phyloP scores from a whole-genome alignment of 1,284 basidiomycete genomes.

The Ceratobasidium sp. region DNA sequence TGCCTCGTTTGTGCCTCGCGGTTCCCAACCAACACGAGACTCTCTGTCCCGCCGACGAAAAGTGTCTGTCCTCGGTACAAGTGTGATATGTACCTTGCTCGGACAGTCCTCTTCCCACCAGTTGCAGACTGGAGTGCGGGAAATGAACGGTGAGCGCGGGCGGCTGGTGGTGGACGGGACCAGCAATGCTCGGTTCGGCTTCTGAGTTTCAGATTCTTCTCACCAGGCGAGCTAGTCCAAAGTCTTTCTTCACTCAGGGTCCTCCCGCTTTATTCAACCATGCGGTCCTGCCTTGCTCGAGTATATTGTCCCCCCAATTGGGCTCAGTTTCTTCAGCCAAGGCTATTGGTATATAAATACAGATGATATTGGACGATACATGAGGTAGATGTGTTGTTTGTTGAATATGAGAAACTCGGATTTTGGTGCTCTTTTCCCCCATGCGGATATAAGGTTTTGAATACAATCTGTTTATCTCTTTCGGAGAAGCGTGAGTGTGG shows the following conservation, averaged over 20 bases:
- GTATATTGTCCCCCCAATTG: background rate
- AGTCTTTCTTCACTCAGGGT: conserved; percentile 1
- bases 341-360: conserved; percentile 1
- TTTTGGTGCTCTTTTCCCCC: background rate
- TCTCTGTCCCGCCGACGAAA: background rate
- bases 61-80: background rate
- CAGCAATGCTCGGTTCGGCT: conserved; percentile 10
- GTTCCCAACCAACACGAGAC: background rate
- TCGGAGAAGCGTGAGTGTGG: conserved; percentile 21
- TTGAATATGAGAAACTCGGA: background rate
- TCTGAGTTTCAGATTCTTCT: conserved; percentile 30
- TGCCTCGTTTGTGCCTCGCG: conserved; percentile 26
- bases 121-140: too few species aligned
- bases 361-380: background rate
- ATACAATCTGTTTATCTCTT: conserved; percentile 10
- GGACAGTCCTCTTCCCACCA: background rate
- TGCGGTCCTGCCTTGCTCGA: conserved; percentile 1
- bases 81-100: background rate
- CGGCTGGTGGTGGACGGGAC: conserved; percentile 17
- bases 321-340: conserved; percentile 6
- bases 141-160: background rate
- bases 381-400: background rate
- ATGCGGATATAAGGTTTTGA: background rate
- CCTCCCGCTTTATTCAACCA: background rate
- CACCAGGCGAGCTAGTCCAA: conserved; percentile 3